phyloP scores from a whole-genome alignment of 176 grass and related monocot species.

The Triticum aestivum region DNA sequence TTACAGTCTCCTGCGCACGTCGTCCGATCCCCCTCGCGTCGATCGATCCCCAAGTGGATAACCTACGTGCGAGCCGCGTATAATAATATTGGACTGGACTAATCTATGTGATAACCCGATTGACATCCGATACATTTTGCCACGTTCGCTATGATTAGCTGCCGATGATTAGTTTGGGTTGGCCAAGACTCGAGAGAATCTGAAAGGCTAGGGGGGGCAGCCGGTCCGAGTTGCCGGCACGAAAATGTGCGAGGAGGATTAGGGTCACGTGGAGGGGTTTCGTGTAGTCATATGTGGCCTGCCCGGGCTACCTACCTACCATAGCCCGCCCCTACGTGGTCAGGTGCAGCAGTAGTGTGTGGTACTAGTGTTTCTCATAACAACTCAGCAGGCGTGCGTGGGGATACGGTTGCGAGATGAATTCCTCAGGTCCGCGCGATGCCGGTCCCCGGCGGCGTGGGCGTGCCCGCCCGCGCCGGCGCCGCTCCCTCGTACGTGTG shows the following conservation, averaged over 20 bases:
- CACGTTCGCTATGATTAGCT: background rate
- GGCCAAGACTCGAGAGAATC: background rate
- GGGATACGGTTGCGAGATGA: no score
- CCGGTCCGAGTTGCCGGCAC: background rate
- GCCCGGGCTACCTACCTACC: background rate
- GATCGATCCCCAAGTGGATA: background rate
- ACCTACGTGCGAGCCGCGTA: background rate
- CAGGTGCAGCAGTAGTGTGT: no score
- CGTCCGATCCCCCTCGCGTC: background rate
- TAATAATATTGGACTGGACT: background rate
- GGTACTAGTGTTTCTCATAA: no score
- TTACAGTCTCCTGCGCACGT: background rate
- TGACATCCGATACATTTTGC: background rate
- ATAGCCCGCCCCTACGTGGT: no score
- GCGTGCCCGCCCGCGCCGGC: no score
- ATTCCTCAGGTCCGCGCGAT: no score
- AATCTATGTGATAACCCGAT: background rate
- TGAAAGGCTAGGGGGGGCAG: background rate
- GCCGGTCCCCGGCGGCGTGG: no score
- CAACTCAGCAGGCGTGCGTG: no score
- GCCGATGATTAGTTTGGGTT: background rate
- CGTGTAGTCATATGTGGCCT: background rate
- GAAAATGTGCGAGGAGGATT: background rate
- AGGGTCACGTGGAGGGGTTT: background rate
- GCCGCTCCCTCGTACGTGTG: no score